These are phyloP conservation scores for Hibiscus mutabilis DNA, from an alignment of 345 rosid species.

Conservation along the genomic window DNA sequence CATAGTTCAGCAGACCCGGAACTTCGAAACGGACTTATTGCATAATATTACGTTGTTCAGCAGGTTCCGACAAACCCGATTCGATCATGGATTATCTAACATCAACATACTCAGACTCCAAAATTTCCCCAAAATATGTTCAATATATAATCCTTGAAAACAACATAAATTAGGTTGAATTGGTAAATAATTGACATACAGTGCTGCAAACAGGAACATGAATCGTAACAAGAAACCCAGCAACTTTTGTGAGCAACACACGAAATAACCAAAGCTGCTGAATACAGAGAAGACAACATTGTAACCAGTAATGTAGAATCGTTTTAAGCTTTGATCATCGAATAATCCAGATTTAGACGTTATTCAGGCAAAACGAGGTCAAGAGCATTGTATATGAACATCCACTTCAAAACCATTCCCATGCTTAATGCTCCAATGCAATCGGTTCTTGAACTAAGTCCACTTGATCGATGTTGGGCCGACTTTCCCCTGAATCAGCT, in stretches of 20 bases:
- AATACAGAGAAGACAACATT: slow-evolving; percentile 26
- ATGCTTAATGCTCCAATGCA: slow-evolving; percentile 29
- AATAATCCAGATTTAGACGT: slow-evolving; percentile 19
- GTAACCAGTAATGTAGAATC: slow-evolving; percentile 24
- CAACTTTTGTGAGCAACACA: slow-evolving; percentile 32
- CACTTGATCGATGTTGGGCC: slow-evolving; percentile 7
- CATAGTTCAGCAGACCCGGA: background rate
- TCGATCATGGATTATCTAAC: slow-evolving; percentile 16
- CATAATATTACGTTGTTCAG: slow-evolving; percentile 26
- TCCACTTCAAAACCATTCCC: slow-evolving; percentile 14
- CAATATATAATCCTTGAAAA: background rate
- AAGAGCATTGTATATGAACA: slow-evolving; percentile 17
- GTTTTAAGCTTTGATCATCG: slow-evolving; percentile 21
- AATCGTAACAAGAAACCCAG: slow-evolving; percentile 27
- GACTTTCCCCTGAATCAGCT: background rate
- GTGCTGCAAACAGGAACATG: slow-evolving; percentile 30
- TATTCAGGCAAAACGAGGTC: slow-evolving; percentile 25
- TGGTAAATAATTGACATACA: slow-evolving; percentile 18
- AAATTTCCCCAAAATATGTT: slow-evolving; percentile 8
- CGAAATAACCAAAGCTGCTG: slow-evolving; percentile 30
- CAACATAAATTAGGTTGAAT: slow-evolving; percentile 26
- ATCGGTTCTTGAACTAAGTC: slow-evolving; percentile 30
- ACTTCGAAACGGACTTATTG: slow-evolving; percentile 16
- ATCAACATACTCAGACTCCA: slow-evolving; percentile 22
- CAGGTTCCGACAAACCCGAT: slow-evolving; percentile 16